Base-by-base conservation (phyloP, 108 stramenopile species). In the Skeletonema costatum region DNA sequence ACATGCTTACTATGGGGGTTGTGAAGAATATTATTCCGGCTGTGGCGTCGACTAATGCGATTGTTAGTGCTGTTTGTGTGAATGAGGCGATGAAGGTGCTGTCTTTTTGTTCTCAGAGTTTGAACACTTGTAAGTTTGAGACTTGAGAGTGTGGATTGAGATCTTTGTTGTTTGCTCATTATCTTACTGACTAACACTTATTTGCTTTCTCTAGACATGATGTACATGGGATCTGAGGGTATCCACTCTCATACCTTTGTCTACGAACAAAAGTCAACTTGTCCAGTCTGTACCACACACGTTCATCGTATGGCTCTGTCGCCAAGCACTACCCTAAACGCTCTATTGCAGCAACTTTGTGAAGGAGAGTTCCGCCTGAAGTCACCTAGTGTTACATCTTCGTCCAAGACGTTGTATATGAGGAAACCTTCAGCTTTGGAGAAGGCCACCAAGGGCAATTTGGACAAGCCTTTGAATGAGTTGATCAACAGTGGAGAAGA, bases 1-100 rank as follows among this genome's bases (percentile, higher is more conserved):
- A 94, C 76, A 96, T 93, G 93, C 74, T 98, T 29, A 97, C 97
- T 46, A 95, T 98, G 90, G 99, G 99, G 21, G 97, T 99, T 32
- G 98, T 99, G 53, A 99, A 99, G 80, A 99, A 99, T 82, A 99
- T 99, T 61, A 99, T 99, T 68, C 98, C 99, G 41, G 99, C 99
- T 21, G 98, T 99, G 42, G 99, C 99, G 7, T 95, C 96, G 60
- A 99, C 99, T 50, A 99, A 99, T 86, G 99, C 99, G 3, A 98
- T 99, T 76, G 92, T 99, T 32, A 90, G 98, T 48, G 95, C 96
- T 13, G 94, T 90, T 8, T 98, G 98, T 76, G 97, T 97, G 48
- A 91, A 93, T 66, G 99, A 99, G 84, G 97, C 92, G 12, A 73
- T 99, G 74, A 99, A 99, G 85, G 71, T 98, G 10, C 64, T 99